These are phyloP conservation scores for Solanum hybrid DNA, from an alignment of 305 asterid species.

Conservation along the genomic window DNA sequence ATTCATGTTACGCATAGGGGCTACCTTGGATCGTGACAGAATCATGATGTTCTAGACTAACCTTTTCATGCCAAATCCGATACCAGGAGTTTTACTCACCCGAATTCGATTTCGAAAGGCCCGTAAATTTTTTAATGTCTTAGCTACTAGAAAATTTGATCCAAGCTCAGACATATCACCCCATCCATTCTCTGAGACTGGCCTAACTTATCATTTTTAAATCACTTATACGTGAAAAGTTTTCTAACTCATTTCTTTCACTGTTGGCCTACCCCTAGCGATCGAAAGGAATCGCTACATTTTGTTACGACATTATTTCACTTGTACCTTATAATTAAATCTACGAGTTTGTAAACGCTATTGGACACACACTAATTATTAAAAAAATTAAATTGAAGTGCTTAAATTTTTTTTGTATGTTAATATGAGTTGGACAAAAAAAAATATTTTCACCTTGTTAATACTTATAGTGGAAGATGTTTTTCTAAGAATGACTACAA, in stretches of 20 bases:
- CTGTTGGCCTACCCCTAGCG: neutral
- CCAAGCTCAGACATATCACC: neutral
- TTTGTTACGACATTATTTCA: neutral
- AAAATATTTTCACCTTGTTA: neutral
- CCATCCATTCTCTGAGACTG: neutral
- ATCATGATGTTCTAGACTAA: neutral
- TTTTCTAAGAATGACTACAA: neutral
- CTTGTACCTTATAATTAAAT: neutral
- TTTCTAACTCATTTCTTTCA: neutral
- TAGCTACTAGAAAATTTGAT: neutral
- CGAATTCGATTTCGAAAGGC: neutral
- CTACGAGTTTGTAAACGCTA: neutral
- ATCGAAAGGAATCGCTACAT: neutral
- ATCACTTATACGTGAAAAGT: neutral
- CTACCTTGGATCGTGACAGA: neutral
- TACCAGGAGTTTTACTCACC: neutral
- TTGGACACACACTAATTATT: neutral
- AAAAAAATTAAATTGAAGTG: neutral
- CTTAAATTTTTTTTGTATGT: neutral
- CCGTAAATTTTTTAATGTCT: neutral
- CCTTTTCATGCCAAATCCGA: neutral
- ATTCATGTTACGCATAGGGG: neutral
- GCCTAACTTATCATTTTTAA: neutral
- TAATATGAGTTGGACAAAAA: neutral
- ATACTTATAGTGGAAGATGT: neutral